These are phyloP conservation scores for Laguncularia racemosa DNA, from an alignment of 345 rosid species.

Conservation along the genomic window DNA sequence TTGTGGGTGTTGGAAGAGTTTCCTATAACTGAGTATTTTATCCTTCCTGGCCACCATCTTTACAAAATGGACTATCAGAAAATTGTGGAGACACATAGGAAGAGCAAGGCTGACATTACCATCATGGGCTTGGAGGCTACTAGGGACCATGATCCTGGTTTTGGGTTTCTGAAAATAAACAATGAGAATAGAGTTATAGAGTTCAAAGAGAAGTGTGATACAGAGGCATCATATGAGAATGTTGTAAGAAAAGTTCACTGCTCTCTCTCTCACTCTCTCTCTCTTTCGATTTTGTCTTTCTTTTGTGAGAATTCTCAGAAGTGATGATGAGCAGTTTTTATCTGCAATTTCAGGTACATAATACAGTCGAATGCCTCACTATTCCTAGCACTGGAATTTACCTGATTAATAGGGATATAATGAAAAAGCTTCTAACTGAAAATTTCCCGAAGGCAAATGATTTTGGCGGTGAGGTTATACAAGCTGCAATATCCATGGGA, in stretches of 20 bases:
- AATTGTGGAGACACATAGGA: slow-evolving; percentile 49
- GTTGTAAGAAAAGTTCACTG: slow-evolving; percentile 26
- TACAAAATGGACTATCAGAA: slow-evolving; percentile 78
- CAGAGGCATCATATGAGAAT: slow-evolving; percentile 9
- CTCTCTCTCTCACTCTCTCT: background rate
- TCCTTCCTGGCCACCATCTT: slow-evolving; percentile 84
- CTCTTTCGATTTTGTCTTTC: no score
- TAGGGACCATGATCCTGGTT: slow-evolving; percentile 38
- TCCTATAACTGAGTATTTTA: slow-evolving; percentile 56
- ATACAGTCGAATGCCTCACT: background rate
- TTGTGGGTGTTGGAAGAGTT: slow-evolving; percentile 76
- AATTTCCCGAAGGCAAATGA: slow-evolving; percentile 46
- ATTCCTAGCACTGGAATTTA: slow-evolving; percentile 66
- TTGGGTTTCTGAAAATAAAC: slow-evolving; percentile 47
- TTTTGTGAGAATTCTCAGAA: background rate
- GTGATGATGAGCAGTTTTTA: background rate
- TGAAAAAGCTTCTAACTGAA: slow-evolving; percentile 51
- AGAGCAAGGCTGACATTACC: slow-evolving; percentile 48
- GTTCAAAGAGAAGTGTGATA: slow-evolving; percentile 24
- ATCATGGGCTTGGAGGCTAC: slow-evolving; percentile 36
- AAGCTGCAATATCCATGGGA: slow-evolving; percentile 56
- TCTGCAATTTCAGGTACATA: no score
- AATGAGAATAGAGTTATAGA: slow-evolving; percentile 33
- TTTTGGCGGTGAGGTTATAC: slow-evolving; percentile 52
- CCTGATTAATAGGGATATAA: slow-evolving; percentile 41